Evolutionary conservation across 1,139 yeast genomes (phyloP).

Genomic region (Debaryomyces nepalensis): DNA sequence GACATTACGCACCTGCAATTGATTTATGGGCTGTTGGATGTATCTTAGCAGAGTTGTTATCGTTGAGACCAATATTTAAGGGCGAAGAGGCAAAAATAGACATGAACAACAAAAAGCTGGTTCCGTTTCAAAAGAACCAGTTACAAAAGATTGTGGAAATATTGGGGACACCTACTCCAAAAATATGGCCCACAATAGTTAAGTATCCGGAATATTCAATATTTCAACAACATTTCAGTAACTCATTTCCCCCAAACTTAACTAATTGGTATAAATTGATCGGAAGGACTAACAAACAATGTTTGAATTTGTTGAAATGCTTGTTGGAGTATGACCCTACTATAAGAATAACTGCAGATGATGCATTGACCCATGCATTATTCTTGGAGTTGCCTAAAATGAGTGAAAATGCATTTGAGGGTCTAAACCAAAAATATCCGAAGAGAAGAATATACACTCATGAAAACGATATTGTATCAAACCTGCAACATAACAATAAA

Average conservation of each 20-base stretch:
- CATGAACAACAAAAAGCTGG: conserved; percentile 73
- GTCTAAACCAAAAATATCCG: conserved; percentile 66
- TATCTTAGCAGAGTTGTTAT: conserved; percentile 86
- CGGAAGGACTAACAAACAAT: conserved; percentile 72
- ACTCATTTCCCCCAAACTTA: conserved; percentile 67
- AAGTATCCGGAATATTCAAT: conserved; percentile 86
- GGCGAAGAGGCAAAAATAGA: conserved; percentile 98
- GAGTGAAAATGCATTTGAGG: conserved; percentile 70
- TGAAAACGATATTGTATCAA: conserved; percentile 65
- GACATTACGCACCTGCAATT: conserved; percentile 94
- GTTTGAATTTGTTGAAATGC: conserved; percentile 65
- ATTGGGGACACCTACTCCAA: conserved; percentile 80
- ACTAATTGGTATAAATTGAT: conserved; percentile 84
- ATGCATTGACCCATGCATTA: conserved; percentile 73
- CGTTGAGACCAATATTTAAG: conserved; percentile 89
- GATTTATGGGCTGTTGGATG: conserved; percentile 99
- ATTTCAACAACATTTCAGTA: conserved; percentile 48
- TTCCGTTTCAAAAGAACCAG: conserved; percentile 94
- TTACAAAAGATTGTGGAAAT: conserved; percentile 88
- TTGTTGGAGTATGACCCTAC: conserved; percentile 84
- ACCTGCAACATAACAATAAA: conserved; percentile 25
- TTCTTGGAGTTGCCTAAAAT: conserved; percentile 73
- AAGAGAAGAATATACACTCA: conserved; percentile 77
- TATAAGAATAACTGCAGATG: conserved; percentile 65
- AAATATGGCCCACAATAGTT: conserved; percentile 76